Evolutionary conservation across 75 land plant species (phyloP).

Genomic region (Azolla pinnata): DNA sequence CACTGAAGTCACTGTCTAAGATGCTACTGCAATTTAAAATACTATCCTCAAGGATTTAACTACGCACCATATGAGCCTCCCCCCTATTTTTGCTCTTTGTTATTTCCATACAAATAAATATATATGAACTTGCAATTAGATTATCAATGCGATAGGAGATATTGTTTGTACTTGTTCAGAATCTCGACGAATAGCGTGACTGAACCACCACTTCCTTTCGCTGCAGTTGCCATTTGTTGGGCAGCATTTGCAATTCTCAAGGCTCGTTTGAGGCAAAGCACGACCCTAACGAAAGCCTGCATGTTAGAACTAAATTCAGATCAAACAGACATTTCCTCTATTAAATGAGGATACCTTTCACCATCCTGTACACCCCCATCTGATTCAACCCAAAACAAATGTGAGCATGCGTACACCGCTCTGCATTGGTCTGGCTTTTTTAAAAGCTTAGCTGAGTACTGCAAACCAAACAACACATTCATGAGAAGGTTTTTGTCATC

Average conservation of each 20-base stretch:
- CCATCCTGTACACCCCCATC: constrained; percentile 76
- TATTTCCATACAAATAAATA: too few relatives aligned
- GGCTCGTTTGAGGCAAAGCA: constrained; percentile 93
- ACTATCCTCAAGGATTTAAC: too few relatives aligned
- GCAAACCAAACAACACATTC: constrained; percentile 5
- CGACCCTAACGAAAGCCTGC: constrained; percentile 42
- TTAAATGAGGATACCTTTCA: constrained; percentile 48
- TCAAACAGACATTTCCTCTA: neutral
- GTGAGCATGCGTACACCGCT: constrained; percentile 89
- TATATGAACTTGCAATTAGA: too few relatives aligned
- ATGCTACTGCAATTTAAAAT: too few relatives aligned
- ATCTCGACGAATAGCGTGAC: constrained; percentile 88
- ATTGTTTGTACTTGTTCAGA: constrained; percentile 97
- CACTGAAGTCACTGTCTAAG: too few relatives aligned
- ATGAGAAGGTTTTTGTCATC: neutral
- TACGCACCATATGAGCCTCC: too few relatives aligned
- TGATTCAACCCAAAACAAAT: constrained; percentile 88
- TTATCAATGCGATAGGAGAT: too few relatives aligned
- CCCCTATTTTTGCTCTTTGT: too few relatives aligned
- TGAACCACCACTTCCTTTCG: constrained; percentile 79
- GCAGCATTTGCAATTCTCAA: constrained; percentile 98
- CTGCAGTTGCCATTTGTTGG: constrained; percentile 87
- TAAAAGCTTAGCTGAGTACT: constrained; percentile 93
- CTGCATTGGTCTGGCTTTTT: constrained; percentile 90
- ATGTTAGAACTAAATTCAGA: neutral